Evolutionary conservation across 2,329 filamentous ascomycete species (phyloP).

Genomic region (Penicillium concentricum): DNA sequence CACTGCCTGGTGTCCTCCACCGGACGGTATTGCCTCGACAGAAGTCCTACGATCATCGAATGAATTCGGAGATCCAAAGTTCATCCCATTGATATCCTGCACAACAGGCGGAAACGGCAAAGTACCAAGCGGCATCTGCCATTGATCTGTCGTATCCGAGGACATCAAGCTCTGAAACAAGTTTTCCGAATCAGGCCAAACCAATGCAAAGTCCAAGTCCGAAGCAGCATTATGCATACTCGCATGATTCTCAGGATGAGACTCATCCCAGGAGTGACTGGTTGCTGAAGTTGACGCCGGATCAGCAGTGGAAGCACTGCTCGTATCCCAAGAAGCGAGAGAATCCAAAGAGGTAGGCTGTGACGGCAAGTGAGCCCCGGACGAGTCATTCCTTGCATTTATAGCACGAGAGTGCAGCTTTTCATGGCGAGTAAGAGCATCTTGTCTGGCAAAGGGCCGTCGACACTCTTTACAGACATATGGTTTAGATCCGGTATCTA

Average conservation of each 20-base stretch:
- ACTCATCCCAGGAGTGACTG: slow-evolving; percentile 27
- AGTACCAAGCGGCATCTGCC: slow-evolving; percentile 45
- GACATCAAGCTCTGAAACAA: slow-evolving; percentile 47
- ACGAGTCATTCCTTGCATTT: slow-evolving; percentile 19
- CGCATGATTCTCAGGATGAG: slow-evolving; percentile 15
- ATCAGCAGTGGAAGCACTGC: slow-evolving; percentile 18
- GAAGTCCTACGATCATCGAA: slow-evolving; percentile 40
- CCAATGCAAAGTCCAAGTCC: slow-evolving; percentile 43
- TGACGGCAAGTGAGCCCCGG: slow-evolving; percentile 10
- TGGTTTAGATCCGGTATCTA: slow-evolving; percentile 45
- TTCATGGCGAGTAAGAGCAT: slow-evolving; percentile 47
- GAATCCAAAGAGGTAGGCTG: slow-evolving; percentile 22
- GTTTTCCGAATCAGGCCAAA: slow-evolving; percentile 49
- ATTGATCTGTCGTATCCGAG: slow-evolving; percentile 40
- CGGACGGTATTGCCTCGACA: slow-evolving; percentile 41
- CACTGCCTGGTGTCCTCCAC: slow-evolving; percentile 46
- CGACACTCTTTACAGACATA: slow-evolving; percentile 44
- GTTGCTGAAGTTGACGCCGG: slow-evolving; percentile 19
- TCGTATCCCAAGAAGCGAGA: slow-evolving; percentile 27
- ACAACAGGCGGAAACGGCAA: slow-evolving; percentile 39
- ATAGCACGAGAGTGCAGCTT: slow-evolving; percentile 40
- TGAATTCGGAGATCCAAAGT: slow-evolving; percentile 36
- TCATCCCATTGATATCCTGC: slow-evolving; percentile 30
- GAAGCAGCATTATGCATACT: slow-evolving; percentile 25
- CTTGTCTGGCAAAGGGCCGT: slow-evolving; percentile 45